Percentiles rank a stretch among this genome's conserved stretches.
phyloP scores from a whole-genome alignment of 495 filamentous ascomycete genomes.

The Penicillium nucicola region DNA sequence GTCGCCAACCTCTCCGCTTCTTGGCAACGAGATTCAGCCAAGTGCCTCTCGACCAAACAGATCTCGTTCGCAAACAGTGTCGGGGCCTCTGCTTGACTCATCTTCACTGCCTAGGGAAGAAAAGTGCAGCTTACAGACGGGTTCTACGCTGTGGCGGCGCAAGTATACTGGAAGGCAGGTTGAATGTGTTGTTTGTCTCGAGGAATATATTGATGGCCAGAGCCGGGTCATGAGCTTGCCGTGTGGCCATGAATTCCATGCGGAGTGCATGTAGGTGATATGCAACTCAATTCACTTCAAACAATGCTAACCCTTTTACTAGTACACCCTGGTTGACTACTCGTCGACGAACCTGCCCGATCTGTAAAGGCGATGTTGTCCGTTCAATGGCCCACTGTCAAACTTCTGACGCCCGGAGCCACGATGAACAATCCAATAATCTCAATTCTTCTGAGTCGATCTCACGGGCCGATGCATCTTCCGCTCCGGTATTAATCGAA shows the following conservation, averaged over 20 bases:
- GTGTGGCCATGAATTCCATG: slow-evolving; percentile 99
- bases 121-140: slow-evolving; percentile 50
- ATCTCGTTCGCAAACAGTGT: slow-evolving; percentile 64
- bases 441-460: slow-evolving; percentile 21
- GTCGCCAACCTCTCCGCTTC: slow-evolving; percentile 73
- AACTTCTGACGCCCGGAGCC: slow-evolving; percentile 47
- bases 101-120: slow-evolving; percentile 30
- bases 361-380: slow-evolving; percentile 97
- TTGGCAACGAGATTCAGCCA: slow-evolving; percentile 33
- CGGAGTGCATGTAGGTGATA: slow-evolving; percentile 95
- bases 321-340: slow-evolving; percentile 99
- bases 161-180: slow-evolving; percentile 84
- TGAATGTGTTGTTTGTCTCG: slow-evolving; percentile 96
- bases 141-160: slow-evolving; percentile 60
- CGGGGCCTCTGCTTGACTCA: slow-evolving; percentile 45
- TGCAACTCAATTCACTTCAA: background rate
- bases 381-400: slow-evolving; percentile 49
- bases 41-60: slow-evolving; percentile 40
- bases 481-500: slow-evolving; percentile 46
- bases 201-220: slow-evolving; percentile 94
- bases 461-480: slow-evolving; percentile 36
- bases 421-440: slow-evolving; percentile 41
- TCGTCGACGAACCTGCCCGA: slow-evolving; percentile 89
- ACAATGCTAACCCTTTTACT: slow-evolving; percentile 16
- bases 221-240: slow-evolving; percentile 95